phyloP scores from a whole-genome alignment of 1,284 basidiomycete species.

The Boletellus sp. region DNA sequence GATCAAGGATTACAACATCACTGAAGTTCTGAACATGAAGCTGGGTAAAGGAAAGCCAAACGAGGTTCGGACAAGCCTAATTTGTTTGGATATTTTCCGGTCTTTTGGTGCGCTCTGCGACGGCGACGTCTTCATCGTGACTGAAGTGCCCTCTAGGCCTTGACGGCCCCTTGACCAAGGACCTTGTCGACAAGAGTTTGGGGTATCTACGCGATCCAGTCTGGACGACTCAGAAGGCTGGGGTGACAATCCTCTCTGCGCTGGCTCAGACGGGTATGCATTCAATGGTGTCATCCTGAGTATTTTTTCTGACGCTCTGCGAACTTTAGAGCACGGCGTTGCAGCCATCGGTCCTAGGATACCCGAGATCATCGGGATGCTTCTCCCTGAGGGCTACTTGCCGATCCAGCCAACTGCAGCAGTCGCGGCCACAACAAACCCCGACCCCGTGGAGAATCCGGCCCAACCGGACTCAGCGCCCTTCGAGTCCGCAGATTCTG shows the following conservation, averaged over 20 bases:
- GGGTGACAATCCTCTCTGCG: constrained; percentile 8
- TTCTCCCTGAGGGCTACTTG: constrained; percentile 3
- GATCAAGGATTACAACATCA: constrained; percentile 14
- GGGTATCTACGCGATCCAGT: not conserved
- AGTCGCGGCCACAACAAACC: not conserved
- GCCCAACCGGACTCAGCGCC: not conserved
- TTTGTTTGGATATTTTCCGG: constrained; percentile 23
- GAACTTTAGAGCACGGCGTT: constrained; percentile 3
- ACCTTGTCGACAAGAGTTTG: constrained; percentile 3
- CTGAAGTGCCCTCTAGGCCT: constrained; percentile 7
- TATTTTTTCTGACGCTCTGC: not conserved
- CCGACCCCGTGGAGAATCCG: not conserved
- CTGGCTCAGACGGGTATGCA: constrained; percentile 10
- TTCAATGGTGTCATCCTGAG: not conserved
- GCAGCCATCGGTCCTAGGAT: not conserved
- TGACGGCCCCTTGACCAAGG: not conserved
- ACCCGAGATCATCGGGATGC: constrained; percentile 6
- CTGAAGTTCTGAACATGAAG: constrained; percentile 17
- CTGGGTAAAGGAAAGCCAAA: constrained; percentile 9
- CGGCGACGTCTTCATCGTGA: not conserved
- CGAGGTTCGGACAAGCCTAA: constrained; percentile 22
- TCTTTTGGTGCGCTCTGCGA: constrained; percentile 11
- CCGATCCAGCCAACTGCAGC: not conserved
- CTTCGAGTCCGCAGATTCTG: not conserved
- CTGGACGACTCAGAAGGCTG: constrained; percentile 10